Conservation (phyloP, 2,329 filamentous ascomycete species). For the Madurella mycetomatis region DNA sequence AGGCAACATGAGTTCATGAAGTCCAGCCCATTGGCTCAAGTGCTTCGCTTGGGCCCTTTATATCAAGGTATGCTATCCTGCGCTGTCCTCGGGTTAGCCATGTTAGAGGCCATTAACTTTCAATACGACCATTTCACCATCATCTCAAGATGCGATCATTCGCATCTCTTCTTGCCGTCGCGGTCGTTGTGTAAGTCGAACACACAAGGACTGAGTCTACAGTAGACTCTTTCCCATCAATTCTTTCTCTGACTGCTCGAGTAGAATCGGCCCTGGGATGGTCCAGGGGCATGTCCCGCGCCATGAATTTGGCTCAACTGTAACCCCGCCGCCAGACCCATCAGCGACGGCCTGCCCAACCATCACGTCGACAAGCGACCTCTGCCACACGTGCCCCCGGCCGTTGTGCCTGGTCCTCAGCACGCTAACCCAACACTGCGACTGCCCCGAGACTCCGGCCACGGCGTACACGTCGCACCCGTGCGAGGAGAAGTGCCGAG, state of each 20-base stretch:
- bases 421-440: slow-evolving; percentile 19
- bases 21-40: not conserved
- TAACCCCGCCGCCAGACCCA: not conserved
- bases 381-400: slow-evolving; percentile 18
- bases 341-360: slow-evolving; percentile 18
- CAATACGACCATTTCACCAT: not conserved
- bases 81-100: not conserved
- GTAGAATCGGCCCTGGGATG: slow-evolving; percentile 5
- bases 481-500: slow-evolving; percentile 16
- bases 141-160: slow-evolving; percentile 5
- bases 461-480: slow-evolving; percentile 16
- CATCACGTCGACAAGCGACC: slow-evolving; percentile 16
- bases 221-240: not conserved
- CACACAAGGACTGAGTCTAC: not conserved
- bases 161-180: slow-evolving; percentile 1
- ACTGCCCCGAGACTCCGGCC: slow-evolving; percentile 16
- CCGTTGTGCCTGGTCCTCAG: slow-evolving; percentile 17
- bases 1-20: not conserved
- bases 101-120: not conserved
- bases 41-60: not conserved
- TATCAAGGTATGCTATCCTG: not conserved
- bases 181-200: slow-evolving; percentile 8
- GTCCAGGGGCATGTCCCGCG: not conserved
- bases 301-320: not conserved
- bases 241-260: not conserved